phyloP scores from a whole-genome alignment of 129 eudicot genomes.

The Flaveria sonorensis region DNA sequence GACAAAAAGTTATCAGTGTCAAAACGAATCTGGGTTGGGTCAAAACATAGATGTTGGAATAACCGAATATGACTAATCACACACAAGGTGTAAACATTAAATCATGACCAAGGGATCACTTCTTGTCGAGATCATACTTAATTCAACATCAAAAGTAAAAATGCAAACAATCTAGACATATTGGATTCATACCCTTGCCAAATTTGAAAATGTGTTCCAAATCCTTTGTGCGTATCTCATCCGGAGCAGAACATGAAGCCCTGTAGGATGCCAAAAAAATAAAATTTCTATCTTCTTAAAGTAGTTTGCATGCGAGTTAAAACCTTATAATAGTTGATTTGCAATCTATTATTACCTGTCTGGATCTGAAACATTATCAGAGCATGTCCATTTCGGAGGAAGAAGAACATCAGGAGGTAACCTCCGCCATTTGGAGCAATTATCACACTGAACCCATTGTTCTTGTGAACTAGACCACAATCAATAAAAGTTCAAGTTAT shows the following conservation, averaged over 20 bases:
- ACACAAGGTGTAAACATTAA: not conserved
- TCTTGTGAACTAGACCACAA: not conserved
- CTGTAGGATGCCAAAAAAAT: conserved; percentile 36
- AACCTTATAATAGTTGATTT: not conserved
- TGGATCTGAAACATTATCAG: not conserved
- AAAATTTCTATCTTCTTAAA: not conserved
- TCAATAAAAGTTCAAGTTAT: not conserved
- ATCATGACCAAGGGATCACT: too few species aligned
- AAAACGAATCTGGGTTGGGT: not conserved
- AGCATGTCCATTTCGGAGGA: conserved; percentile 10
- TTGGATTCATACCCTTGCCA: conserved; percentile 50
- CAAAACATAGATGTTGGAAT: not conserved
- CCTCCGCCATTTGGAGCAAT: conserved; percentile 5
- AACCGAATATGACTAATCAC: not conserved
- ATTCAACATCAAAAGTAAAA: too few species aligned
- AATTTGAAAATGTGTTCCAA: conserved; percentile 47
- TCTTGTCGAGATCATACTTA: too few species aligned
- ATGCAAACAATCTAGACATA: too few species aligned
- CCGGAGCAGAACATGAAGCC: conserved; percentile 74
- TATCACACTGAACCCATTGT: conserved; percentile 9
- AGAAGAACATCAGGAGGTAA: conserved; percentile 7
- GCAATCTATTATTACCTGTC: not conserved
- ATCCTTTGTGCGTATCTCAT: conserved; percentile 62
- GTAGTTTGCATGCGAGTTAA: not conserved
- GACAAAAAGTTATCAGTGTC: too few species aligned